These are phyloP conservation scores for Fusarium sterilihyphosum DNA, from an alignment of 2,329 filamentous ascomycete genomes.

Conservation along the genomic window DNA sequence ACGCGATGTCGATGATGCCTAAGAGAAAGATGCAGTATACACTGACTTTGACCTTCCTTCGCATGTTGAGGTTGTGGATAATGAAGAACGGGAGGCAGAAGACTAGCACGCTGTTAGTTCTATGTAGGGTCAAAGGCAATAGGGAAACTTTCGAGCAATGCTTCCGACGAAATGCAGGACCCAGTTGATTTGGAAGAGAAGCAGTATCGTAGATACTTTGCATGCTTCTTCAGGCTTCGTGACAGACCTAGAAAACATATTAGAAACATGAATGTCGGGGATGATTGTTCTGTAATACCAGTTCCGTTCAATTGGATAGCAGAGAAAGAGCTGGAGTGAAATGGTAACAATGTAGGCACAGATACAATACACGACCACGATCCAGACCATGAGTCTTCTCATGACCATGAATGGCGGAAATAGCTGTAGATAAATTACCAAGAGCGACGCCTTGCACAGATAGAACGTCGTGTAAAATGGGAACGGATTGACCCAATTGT, in stretches of 20 bases:
- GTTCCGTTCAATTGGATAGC: conserved; percentile 21
- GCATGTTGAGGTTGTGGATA: conserved; percentile 25
- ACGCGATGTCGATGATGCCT: conserved; percentile 29
- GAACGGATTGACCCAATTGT: conserved; percentile 1
- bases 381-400: conserved; percentile 8
- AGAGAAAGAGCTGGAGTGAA: conserved; percentile 9
- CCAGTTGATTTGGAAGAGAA: conserved; percentile 19
- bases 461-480: conserved; percentile 29
- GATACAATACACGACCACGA: neutral
- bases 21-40: conserved; percentile 32
- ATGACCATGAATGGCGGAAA: conserved; percentile 31
- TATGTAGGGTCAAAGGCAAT: accelerated
- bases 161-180: conserved; percentile 19
- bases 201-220: too few relatives aligned
- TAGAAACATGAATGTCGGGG: accelerated
- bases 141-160: neutral
- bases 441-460: conserved; percentile 31
- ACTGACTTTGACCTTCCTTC: conserved; percentile 10
- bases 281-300: neutral
- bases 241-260: neutral
- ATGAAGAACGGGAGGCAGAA: conserved; percentile 17
- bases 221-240: neutral
- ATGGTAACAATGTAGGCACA: neutral
- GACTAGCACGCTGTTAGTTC: neutral
- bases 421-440: conserved; percentile 27